These are phyloP conservation scores for Wallemia mellicola DNA, from an alignment of 1,284 basidiomycete genomes.

Conservation along the genomic window DNA sequence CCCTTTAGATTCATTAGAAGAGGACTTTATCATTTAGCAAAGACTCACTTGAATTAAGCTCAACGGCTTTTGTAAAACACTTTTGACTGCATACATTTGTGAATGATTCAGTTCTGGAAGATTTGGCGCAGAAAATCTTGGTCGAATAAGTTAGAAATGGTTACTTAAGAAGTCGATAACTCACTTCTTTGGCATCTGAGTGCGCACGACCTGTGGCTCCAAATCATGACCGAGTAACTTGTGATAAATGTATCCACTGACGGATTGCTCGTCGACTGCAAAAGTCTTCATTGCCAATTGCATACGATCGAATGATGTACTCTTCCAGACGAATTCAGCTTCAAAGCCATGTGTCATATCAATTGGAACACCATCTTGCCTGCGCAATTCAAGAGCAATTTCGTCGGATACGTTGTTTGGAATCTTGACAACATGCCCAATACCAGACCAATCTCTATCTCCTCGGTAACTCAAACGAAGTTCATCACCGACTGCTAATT, in stretches of 20 bases:
- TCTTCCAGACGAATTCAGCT: slow-evolving; percentile 98
- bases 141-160: neutral
- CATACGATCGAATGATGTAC: slow-evolving; percentile 96
- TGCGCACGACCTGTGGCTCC: slow-evolving; percentile 51
- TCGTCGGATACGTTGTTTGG: slow-evolving; percentile 99
- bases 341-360: slow-evolving; percentile 85
- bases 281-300: slow-evolving; percentile 98
- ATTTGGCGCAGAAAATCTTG: slow-evolving; percentile 67
- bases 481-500: slow-evolving; percentile 89
- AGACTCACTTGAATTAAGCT: slow-evolving; percentile 48
- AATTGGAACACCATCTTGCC: slow-evolving; percentile 74
- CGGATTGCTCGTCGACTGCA: slow-evolving; percentile 94
- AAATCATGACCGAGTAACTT: slow-evolving; percentile 90
- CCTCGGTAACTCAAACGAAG: slow-evolving; percentile 67
- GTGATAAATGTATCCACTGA: slow-evolving; percentile 95
- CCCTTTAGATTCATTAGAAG: slow-evolving; percentile 21
- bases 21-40: neutral
- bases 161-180: neutral
- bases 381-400: slow-evolving; percentile 70
- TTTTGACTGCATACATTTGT: slow-evolving; percentile 97
- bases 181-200: slow-evolving; percentile 65
- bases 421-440: slow-evolving; percentile 93
- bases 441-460: slow-evolving; percentile 69
- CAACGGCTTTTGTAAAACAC: slow-evolving; percentile 90
- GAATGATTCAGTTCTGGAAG: slow-evolving; percentile 96